These are phyloP conservation scores for Stachybotrys chartarum DNA, from an alignment of 2,329 filamentous ascomycete species.

Conservation along the genomic window DNA sequence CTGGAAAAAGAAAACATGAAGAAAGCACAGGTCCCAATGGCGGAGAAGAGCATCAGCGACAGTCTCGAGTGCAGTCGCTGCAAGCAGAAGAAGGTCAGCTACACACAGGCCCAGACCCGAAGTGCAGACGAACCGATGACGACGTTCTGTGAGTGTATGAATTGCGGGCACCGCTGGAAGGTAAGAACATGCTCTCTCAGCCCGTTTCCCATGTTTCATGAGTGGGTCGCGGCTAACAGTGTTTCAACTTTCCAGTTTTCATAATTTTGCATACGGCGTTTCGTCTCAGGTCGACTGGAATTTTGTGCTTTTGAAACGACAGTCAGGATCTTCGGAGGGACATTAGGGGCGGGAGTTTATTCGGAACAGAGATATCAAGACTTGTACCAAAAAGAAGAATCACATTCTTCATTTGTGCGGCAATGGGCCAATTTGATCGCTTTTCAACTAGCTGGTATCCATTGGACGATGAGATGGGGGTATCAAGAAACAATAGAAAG, in stretches of 20 bases:
- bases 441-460: background rate
- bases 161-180: conserved; percentile 67
- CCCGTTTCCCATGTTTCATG: background rate
- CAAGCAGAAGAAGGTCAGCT: conserved; percentile 88
- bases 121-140: conserved; percentile 92
- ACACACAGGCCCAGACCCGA: conserved; percentile 91
- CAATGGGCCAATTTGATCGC: background rate
- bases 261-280: conserved; percentile 2
- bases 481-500: background rate
- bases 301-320: background rate
- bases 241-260: background rate
- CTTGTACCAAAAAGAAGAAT: background rate
- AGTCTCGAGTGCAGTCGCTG: conserved; percentile 88
- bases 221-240: background rate
- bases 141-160: conserved; percentile 65
- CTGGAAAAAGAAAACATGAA: conserved; percentile 92
- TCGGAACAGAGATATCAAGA: background rate
- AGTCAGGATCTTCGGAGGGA: background rate
- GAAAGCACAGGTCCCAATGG: conserved; percentile 89
- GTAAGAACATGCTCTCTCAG: conserved; percentile 31
- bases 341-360: background rate
- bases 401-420: background rate
- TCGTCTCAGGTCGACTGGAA: background rate
- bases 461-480: background rate
- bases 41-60: conserved; percentile 82